Evolutionary conservation across 108 stramenopile species (phyloP), one percentile per base, ranked within the genome.

Genomic region (Fistulifera solaris): DNA sequence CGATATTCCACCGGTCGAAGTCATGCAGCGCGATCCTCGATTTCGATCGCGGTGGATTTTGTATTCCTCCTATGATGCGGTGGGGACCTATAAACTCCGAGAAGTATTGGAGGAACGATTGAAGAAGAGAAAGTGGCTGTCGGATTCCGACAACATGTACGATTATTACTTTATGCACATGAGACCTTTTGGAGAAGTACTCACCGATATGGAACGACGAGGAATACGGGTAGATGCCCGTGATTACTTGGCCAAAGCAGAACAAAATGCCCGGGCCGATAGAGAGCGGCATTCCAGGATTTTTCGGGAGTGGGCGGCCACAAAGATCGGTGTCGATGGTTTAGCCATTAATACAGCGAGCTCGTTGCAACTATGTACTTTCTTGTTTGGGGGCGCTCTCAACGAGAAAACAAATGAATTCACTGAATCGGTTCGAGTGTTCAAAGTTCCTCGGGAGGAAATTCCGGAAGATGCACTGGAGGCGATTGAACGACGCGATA

Each of bases 141-240:
- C 56, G 8, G 31, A 65, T 12, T 54, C 56, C 12, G 55, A 52
- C 6, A 82, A 70, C 56, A 58, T 99, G 80, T 85, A 78, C 46
- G 90, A 98, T 44, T 96, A 97, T 71, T 99, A 99, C 70, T 68
- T 83, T 59, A 28, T 49, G 28, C 84, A 97, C 66, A 81, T 94
- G 80, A 63, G 93, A 6, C 77, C 77, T 7, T 99, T 99, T 61
- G 98, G 94, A 13, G 80, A 93, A 52, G 78, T 97, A 8, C 76
- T 99, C 24, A 98, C 97, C 2, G 96, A 99, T 65, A 94, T 99
- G 86, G 98, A 99, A 71, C 67, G 94, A 43, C 74, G 77, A 15
- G 98, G 98, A 18, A 92, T 99, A 45, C 69, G 78, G n/a, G 86
- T 97, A 6, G 84, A 93, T 56, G 85, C 93, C 18, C 72, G 81